phyloP scores from a whole-genome alignment of 495 filamentous ascomycete species.

The Lasiosphaeria ovina region DNA sequence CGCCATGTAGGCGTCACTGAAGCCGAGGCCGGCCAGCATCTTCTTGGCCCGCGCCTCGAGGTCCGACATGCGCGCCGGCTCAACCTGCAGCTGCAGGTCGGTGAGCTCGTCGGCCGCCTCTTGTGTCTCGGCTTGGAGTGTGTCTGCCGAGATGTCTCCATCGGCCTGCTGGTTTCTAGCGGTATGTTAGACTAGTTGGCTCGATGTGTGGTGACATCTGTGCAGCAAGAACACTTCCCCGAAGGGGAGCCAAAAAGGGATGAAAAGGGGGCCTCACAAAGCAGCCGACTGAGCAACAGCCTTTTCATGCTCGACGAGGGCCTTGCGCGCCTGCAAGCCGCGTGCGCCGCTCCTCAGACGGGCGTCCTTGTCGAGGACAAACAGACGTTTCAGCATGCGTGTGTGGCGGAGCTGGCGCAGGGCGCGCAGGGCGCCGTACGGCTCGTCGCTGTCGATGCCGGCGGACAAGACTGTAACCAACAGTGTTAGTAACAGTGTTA shows the following conservation, averaged over 20 bases:
- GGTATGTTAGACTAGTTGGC: background rate
- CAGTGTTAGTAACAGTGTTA: background rate
- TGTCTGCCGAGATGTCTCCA: slow-evolving; percentile 52
- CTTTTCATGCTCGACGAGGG: slow-evolving; percentile 62
- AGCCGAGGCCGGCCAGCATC: slow-evolving; percentile 69
- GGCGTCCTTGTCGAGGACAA: slow-evolving; percentile 70
- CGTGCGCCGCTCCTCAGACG: slow-evolving; percentile 67
- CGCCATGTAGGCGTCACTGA: slow-evolving; percentile 57
- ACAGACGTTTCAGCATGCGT: slow-evolving; percentile 58
- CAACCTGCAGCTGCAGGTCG: slow-evolving; percentile 58
- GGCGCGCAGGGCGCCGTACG: slow-evolving; percentile 55
- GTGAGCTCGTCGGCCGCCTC: slow-evolving; percentile 61
- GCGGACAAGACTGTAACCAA: slow-evolving; percentile 29
- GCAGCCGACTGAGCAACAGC: slow-evolving; percentile 54
- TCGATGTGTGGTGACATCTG: no score
- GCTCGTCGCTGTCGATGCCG: slow-evolving; percentile 42
- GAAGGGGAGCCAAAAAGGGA: background rate
- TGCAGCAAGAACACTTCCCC: no score
- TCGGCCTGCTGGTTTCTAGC: slow-evolving; percentile 52
- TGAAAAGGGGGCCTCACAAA: slow-evolving; percentile 39
- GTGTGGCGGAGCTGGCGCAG: slow-evolving; percentile 60
- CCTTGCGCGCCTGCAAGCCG: slow-evolving; percentile 70
- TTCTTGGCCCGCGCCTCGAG: slow-evolving; percentile 59
- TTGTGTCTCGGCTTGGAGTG: slow-evolving; percentile 58
- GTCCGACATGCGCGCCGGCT: slow-evolving; percentile 51